These are phyloP conservation scores for Pichia paraexigua DNA, from an alignment of 805 yeast genomes.

Conservation along the genomic window DNA sequence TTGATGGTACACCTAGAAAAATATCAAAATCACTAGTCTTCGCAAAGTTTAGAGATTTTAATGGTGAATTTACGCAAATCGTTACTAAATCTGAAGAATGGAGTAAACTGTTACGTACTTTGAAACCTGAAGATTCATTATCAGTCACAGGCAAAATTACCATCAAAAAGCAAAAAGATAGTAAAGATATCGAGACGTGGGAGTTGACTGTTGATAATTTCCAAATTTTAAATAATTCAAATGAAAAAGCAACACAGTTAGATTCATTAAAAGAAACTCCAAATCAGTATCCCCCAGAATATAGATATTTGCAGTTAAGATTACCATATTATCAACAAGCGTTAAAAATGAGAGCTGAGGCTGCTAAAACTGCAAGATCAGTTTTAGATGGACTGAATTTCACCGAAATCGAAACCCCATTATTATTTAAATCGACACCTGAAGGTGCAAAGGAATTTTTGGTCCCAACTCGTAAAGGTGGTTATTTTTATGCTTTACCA, in stretches of 20 bases:
- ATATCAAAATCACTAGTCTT: conserved; percentile 59
- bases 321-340: conserved; percentile 48
- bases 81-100: conserved; percentile 33
- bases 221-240: conserved; percentile 54
- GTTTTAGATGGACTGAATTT: conserved; percentile 39
- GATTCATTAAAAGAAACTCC: conserved; percentile 48
- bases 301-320: conserved; percentile 74
- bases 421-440: conserved; percentile 90
- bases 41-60: conserved; percentile 64
- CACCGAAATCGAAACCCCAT: conserved; percentile 86
- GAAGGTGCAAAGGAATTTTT: conserved; percentile 96
- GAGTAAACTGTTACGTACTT: conserved; percentile 32
- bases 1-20: conserved; percentile 64
- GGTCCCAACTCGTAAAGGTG: conserved; percentile 73
- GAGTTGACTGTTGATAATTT: conserved; percentile 51
- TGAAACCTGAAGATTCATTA: conserved; percentile 70
- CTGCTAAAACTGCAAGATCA: conserved; percentile 36
- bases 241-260: conserved; percentile 56
- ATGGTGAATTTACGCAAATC: conserved; percentile 62
- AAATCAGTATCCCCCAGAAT: conserved; percentile 65
- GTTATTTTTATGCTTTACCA: conserved; percentile 77
- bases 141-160: conserved; percentile 51
- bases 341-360: conserved; percentile 47
- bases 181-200: conserved; percentile 27
- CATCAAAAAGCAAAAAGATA: conserved; percentile 27